Evolutionary conservation across 768 basidiomycete genomes (phyloP), one percentile per base, ranked within the genome.

Genomic region (Coprinellus micaceus): DNA sequence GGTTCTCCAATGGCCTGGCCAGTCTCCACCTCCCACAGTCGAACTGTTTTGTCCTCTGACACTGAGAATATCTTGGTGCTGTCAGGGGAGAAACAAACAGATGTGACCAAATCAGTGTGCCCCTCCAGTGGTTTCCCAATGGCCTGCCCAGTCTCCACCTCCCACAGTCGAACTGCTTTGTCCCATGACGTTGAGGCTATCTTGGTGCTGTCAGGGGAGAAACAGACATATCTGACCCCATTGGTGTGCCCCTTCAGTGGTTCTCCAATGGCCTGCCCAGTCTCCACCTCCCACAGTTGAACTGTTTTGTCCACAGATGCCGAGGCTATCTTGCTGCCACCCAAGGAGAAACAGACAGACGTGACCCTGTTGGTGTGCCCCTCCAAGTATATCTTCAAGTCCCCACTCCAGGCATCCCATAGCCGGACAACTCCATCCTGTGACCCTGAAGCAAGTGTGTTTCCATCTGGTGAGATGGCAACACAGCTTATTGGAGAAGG

Each of bases 331-430:
- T 86, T 88, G 65, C 84, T 85, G 22, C 94, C 94, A 64, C 96
- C 94, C 0, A 91, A 93, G 1, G 91, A 91, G 71, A 97, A 98
- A 24, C 90, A 91, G 4, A 94, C 80, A 46, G 86, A 88, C 68
- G 93, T 94, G 37, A 95, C 93, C 52, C 85, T 88, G 64, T 94
- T 89, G 53, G 78, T 78, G 13, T 33, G 33, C 33, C 33, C 33
- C 33, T 33, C 33, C 13, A 33, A 13, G 33, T 43, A 6, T 5
- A 43, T 4, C 7, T 7, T 10, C 13, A 43, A 21, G 5, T 43
- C 15, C 40, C 40, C 40, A 17, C 15, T 43, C 19, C 19, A 15
- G 13, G n/a, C 40, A 19, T 43, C 40, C 40, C 40, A 43, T 7
- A 43, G 7, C 15, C 40, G 7, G 40, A 43, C 19, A 21, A 5